Base-by-base conservation (phyloP, 768 basidiomycete species). In the Rubroboletus satanas region DNA sequence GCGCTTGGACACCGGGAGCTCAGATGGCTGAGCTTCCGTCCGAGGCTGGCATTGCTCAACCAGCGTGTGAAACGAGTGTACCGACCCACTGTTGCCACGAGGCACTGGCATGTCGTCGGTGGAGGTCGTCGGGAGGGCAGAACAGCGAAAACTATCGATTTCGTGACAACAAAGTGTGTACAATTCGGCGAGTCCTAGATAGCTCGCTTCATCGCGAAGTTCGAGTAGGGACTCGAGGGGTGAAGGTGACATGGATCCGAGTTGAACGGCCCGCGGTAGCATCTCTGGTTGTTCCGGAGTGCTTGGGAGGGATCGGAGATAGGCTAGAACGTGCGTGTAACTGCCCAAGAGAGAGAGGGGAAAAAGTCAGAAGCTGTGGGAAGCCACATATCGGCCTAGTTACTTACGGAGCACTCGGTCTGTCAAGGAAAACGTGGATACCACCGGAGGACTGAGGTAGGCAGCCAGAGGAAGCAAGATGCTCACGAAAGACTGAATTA, bases 371-470 rank as follows among this genome's bases (percentile, higher is more conserved):
- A 53, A 49, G 49, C 10, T 26, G 45, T 45, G 26, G 10, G 7
- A 48, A 42, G 49, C 10, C 47, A 49, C 9, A 17, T 4, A 32
- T 12, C 17, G 23, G 7, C 12, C 35, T 8, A 31, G n/a, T 12
- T 10, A 79, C 89, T 76, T 71, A 91, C 88, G 90, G 86, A 31
- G 83, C 75, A 61, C 90, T 90, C 0, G 90, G 80, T 26, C 90
- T 77, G 65, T 93, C 90, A 23, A 93, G 74, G 72, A 93, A 93
- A 14, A 93, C 62, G 58, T 90, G 87, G 35, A 91, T 69, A 42
- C 70, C 75, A 36, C 73, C 71, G 6, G 80, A 75, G 2, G 76
- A 65, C 26, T 75, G 77, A 1, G 73, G 61, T 4, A 85, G 65
- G 37, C 82, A 71, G 7, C 83, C 85, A 51, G 83, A 81, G 7